Base-by-base conservation (phyloP, 345 rosid genomes). In the Euclidium syriacum region DNA sequence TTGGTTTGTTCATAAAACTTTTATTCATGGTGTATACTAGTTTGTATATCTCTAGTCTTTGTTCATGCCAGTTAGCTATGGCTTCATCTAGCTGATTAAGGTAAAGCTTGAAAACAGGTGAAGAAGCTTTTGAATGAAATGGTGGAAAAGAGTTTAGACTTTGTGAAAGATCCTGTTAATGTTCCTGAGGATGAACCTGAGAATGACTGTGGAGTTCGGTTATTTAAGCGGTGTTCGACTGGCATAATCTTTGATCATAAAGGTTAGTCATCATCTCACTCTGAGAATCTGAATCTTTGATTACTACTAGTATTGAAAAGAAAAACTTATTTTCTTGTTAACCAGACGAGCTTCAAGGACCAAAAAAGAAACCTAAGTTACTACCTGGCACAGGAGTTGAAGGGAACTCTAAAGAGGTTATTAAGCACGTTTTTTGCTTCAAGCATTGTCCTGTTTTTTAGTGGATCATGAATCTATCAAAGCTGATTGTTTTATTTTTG, bases 101-200 rank as follows among this genome's bases (percentile, higher is more conserved):
- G 19, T 5, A 36, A n/a, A 46, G 51, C 8, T 54, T 53, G 1
- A 1, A 19, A 58, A 67, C 95, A 94, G 95, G 95, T 86, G 24
- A 88, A 84, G 63, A 85, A 84, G 69, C 73, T 84, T 74, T 76
- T 94, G 85, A 85, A 90, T 66, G 79, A 77, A 29, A 77, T 87
- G 18, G 49, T 94, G 52, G 95, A 83, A 73, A 85, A 73, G 74
- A 80, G 35, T 38, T 51, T 94, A 58, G 77, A 58, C 65, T 64
- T 84, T 27, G 90, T 77, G 43, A 81, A 35, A 38, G 77, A 78
- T 47, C 72, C 62, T 22, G 34, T 38, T 44, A 10, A 22, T 59
- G 44, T 72, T 35, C 72, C 58, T 0, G 77, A 74, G 52, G 78
- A 63, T 47, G 71, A 41, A 15, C 33, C 52, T 26, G 73, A 23